Base-by-base conservation (phyloP, 169 alveolate species). In the Plasmodium chabaudi region DNA sequence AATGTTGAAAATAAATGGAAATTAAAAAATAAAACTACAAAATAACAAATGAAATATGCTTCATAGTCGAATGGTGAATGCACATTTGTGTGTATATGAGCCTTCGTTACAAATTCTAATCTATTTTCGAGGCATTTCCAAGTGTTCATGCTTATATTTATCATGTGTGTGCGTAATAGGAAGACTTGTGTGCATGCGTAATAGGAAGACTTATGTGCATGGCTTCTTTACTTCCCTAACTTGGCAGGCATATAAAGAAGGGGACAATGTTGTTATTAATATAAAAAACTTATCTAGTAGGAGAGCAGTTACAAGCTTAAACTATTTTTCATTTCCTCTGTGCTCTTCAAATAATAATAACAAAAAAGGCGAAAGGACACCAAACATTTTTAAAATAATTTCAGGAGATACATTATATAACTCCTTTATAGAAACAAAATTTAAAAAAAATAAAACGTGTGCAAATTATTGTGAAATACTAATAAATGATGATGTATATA, bases 261-360 rank as follows among this genome's bases (percentile, higher is more conserved):
- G 77, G 5, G 91, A 86, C 21, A 57, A 69, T 9, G 91, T 86
- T 9, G 34, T 61, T 13, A 86, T 86, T 47, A 86, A 49, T 19
- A 55, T 86, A 17, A 86, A 86, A 55, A 86, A 86, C n/a, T 63
- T 86, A 9, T 47, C 87, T n/a, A 86, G 91, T 56, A 46, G 74
- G 39, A 46, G 87, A 47, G 91, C 87, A 10, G 87, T 86, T 19
- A 69, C 91, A 1, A 69, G 67, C n/a, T 72, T 86, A 51, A 55
- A 86, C 7, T 86, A 86, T 63, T 69, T 69, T 64, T 69, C 87
- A 4, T 86, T 69, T 63, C 91, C 87, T 5, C 19, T 86, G 0
- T 86, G 91, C 23, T 49, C 91, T 7, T 9, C 87, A n/a, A 73
- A 86, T 13, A 69, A 57, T 49, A 17, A 19, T 15, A 34, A 27